These are phyloP conservation scores for Rhizopogon sp. DNA, from an alignment of 768 basidiomycete genomes.

Conservation along the genomic window DNA sequence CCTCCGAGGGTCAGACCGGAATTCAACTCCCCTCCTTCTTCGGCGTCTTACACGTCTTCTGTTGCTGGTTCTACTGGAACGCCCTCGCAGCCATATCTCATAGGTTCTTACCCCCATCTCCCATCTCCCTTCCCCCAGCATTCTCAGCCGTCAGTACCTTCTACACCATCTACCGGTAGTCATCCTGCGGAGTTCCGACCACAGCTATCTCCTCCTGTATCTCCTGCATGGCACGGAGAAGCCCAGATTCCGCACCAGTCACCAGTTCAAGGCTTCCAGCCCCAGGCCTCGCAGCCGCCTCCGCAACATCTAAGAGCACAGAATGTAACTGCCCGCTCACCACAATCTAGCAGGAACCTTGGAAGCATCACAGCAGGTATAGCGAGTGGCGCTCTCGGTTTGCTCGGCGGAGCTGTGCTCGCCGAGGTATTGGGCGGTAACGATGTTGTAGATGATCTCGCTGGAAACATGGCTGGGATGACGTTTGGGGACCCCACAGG, in stretches of 20 bases:
- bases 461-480: not conserved
- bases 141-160: not conserved
- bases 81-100: not conserved
- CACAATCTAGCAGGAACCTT: not conserved
- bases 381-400: not conserved
- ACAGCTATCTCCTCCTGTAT: not conserved
- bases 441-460: not conserved
- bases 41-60: not conserved
- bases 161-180: not conserved
- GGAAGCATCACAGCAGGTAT: not conserved
- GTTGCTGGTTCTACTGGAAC: not conserved
- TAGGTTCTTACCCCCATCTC: not conserved
- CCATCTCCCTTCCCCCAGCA: not conserved
- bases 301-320: not conserved
- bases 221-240: not conserved
- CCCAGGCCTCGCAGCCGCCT: not conserved
- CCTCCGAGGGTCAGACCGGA: not conserved
- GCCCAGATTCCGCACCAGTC: not conserved
- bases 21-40: not conserved
- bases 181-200: not conserved
- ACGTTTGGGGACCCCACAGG: not conserved
- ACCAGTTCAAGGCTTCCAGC: not conserved
- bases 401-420: not conserved
- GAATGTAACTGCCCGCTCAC: not conserved
- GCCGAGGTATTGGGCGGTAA: not conserved